These are phyloP conservation scores for Neofusicoccum cordaticola DNA, from an alignment of 2,329 filamentous ascomycete genomes.

Conservation along the genomic window DNA sequence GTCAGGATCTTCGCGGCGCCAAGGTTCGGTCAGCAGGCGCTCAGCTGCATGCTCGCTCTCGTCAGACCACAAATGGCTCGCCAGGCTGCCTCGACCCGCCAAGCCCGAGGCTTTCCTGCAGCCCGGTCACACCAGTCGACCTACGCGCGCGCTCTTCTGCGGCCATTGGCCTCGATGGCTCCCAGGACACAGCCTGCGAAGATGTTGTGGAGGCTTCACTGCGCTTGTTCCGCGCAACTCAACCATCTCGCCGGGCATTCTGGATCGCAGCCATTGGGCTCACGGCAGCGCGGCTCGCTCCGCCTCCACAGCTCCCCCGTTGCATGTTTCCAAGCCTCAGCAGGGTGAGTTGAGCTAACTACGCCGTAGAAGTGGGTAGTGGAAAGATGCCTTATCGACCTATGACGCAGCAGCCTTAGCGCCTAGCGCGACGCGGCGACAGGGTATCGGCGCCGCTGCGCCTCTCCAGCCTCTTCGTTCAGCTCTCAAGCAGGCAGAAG, in stretches of 20 bases:
- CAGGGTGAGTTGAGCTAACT: neutral
- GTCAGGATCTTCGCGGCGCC: neutral
- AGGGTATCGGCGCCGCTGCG: neutral
- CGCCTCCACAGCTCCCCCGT: neutral
- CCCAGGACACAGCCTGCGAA: neutral
- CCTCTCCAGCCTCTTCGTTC: constrained; percentile 11
- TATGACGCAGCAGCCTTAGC: neutral
- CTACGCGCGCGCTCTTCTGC: neutral
- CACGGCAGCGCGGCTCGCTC: neutral
- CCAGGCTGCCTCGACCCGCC: neutral
- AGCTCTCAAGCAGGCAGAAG: neutral
- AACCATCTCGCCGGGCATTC: neutral
- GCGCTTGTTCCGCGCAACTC: neutral
- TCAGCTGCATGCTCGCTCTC: neutral
- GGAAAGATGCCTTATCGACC: neutral
- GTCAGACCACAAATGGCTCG: neutral
- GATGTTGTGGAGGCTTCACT: neutral
- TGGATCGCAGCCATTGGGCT: neutral
- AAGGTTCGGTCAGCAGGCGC: neutral
- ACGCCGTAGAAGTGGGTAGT: neutral
- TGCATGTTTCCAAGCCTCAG: neutral
- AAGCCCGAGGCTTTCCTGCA: constrained; percentile 2
- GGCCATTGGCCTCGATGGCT: neutral
- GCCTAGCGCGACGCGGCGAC: neutral
- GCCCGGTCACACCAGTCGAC: neutral